Percentiles rank a stretch among this genome's conserved stretches.
These are phyloP conservation scores for Diaporthe sp. DNA, from an alignment of 2,329 filamentous ascomycete species.

Conservation along the genomic window DNA sequence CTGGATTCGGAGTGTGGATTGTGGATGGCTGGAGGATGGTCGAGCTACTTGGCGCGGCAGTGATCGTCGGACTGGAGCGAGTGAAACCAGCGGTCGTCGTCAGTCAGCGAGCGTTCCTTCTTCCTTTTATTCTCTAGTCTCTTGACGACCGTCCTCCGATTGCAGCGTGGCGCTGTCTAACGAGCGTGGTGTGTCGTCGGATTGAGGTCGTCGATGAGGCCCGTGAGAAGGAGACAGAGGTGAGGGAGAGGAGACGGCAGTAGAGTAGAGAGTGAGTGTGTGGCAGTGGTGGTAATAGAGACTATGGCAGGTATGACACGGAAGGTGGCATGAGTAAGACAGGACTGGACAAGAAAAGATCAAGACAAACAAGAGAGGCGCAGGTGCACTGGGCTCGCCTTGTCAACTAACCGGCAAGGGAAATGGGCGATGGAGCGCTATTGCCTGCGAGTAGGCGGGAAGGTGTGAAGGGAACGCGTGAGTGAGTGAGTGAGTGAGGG, in stretches of 20 bases:
- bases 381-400: not conserved
- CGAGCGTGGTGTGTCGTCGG: conserved; percentile 20
- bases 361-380: conserved; percentile 25
- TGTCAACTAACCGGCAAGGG: not conserved
- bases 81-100: conserved; percentile 15
- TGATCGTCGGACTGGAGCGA: conserved; percentile 26
- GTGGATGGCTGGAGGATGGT: conserved; percentile 23
- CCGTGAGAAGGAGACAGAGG: not conserved
- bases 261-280: not conserved
- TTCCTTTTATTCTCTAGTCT: not conserved
- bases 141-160: not conserved
- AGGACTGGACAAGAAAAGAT: not conserved
- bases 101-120: conserved; percentile 11
- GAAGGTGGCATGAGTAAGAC: conserved; percentile 8
- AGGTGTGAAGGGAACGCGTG: not conserved
- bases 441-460: conserved; percentile 1
- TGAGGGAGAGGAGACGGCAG: not conserved
- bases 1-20: conserved; percentile 12
- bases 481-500: not conserved
- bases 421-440: conserved; percentile 19
- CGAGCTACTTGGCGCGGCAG: conserved; percentile 29
- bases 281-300: not conserved
- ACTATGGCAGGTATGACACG: not conserved
- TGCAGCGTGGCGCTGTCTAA: not conserved
- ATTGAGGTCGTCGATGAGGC: not conserved